Evolutionary conservation across 257 asterid species (phyloP), one percentile per base, ranked within the genome.

Genomic region (Lithospermum erythrorhizon): DNA sequence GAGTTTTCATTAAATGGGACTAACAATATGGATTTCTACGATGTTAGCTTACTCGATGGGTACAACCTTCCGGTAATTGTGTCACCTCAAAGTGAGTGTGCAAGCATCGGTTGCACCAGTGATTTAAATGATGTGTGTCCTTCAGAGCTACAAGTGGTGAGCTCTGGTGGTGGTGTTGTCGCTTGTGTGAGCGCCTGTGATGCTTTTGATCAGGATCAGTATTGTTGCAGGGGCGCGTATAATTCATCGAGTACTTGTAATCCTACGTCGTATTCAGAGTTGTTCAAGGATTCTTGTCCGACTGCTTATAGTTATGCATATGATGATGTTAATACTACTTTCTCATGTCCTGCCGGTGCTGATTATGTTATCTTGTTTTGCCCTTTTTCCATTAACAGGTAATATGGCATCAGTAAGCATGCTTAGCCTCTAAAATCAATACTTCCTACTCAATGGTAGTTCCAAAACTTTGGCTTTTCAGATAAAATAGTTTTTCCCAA

Each of bases 61-160:
- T 89, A 89, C 82, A 89, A 89, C 75, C 76, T 89, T 10, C 95
- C 97, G 62, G 70, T 90, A 88, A 81, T 90, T 56, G 89, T 90
- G 60, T 94, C 78, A 6, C 97, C 97, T 11, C 86, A 80, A 72
- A 96, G 96, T 57, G 95, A 87, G 56, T 90, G 97, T 23, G 27
- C 83, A 17, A 73, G 29, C 11, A 83, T 89, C 18, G 96, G 95
- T 0, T 90, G 97, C 70, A 61, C 68, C 37, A 73, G 55, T 17
- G 95, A 90, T 62, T 49, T 90, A 72, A 90, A 84, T 85, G 49
- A 11, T 17, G 49, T 3, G 18, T 41, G 49, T 41, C 49, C 49
- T 11, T 41, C 49, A 13, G 18, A 41, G 49, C 49, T 41, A 18
- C 49, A 41, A 13, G 49, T 41, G 16, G 4, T 1, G 5, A 41